phyloP scores from a whole-genome alignment of 2,329 filamentous ascomycete genomes.

The Neocucurbitaria cava region DNA sequence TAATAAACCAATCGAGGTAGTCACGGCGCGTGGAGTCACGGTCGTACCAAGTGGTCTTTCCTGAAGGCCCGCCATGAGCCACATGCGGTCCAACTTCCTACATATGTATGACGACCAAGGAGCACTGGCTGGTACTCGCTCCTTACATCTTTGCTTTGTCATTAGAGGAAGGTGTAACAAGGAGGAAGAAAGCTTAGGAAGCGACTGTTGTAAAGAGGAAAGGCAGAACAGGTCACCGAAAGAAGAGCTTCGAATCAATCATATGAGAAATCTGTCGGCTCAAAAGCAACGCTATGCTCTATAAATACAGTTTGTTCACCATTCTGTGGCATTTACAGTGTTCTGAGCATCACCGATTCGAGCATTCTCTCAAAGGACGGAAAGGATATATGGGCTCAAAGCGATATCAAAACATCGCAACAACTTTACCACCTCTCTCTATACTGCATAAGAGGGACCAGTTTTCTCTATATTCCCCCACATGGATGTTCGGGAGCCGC shows the following conservation, averaged over 20 bases:
- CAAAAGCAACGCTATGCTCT: not conserved
- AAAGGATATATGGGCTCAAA: not conserved
- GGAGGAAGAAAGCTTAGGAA: not conserved
- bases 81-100: not conserved
- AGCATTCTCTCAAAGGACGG: not conserved
- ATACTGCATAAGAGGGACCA: not conserved
- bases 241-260: too few relatives aligned
- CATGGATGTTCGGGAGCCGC: not conserved
- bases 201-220: not conserved
- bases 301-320: not conserved
- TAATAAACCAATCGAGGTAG: not conserved
- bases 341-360: not conserved
- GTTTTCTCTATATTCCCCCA: not conserved
- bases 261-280: too few relatives aligned
- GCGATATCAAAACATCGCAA: not conserved
- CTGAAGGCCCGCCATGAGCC: not conserved
- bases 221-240: too few relatives aligned
- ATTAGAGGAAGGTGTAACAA: not conserved
- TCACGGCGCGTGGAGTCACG: slow-evolving; percentile 12
- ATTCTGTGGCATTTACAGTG: not conserved
- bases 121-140: not conserved
- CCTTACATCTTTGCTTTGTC: not conserved
- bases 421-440: not conserved
- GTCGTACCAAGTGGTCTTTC: not conserved
- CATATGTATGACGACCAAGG: not conserved